A percentile compares a stretch with the other conserved stretches of the same genome.
Evolutionary conservation across 768 basidiomycete species (phyloP).

Genomic region (Lactifluus pinguis): DNA sequence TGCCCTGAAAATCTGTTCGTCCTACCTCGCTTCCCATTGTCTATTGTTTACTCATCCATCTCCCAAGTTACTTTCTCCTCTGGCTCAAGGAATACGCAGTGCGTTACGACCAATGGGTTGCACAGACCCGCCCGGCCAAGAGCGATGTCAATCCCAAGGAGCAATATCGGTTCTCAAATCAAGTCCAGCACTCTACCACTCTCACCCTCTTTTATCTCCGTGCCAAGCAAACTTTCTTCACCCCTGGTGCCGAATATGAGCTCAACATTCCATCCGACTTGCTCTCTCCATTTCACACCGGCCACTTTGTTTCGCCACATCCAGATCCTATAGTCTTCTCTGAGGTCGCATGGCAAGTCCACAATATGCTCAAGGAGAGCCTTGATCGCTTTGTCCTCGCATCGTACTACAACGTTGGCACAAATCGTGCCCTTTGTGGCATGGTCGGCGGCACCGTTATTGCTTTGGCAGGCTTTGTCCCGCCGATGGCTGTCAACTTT

Average conservation of each 20-base stretch:
- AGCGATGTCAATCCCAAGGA: slow-evolving; percentile 5
- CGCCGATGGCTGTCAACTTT: slow-evolving; percentile 35
- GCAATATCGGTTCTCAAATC: slow-evolving; percentile 18
- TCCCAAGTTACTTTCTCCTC: slow-evolving; percentile 61
- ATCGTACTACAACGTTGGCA: slow-evolving; percentile 65
- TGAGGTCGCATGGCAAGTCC: slow-evolving; percentile 49
- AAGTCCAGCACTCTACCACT: slow-evolving; percentile 24
- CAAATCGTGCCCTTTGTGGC: slow-evolving; percentile 58
- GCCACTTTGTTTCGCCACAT: slow-evolving; percentile 44
- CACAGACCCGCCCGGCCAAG: slow-evolving; percentile 15
- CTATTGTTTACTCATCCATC: background rate
- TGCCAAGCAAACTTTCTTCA: slow-evolving; percentile 76
- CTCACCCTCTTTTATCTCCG: slow-evolving; percentile 70
- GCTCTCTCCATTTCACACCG: slow-evolving; percentile 36
- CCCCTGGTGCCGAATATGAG: slow-evolving; percentile 61
- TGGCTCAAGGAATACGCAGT: slow-evolving; percentile 70
- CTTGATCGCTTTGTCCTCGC: slow-evolving; percentile 59
- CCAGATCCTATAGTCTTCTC: slow-evolving; percentile 60
- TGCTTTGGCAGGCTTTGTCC: slow-evolving; percentile 34
- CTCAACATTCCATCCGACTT: slow-evolving; percentile 60
- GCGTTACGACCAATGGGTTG: slow-evolving; percentile 36
- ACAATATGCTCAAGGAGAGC: slow-evolving; percentile 51
- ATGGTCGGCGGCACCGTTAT: slow-evolving; percentile 52
- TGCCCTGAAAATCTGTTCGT: slow-evolving; percentile 66
- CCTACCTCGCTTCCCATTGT: background rate